These are phyloP conservation scores for Ceraceosorus guamensis DNA, from an alignment of 1,284 basidiomycete genomes.

Conservation along the genomic window DNA sequence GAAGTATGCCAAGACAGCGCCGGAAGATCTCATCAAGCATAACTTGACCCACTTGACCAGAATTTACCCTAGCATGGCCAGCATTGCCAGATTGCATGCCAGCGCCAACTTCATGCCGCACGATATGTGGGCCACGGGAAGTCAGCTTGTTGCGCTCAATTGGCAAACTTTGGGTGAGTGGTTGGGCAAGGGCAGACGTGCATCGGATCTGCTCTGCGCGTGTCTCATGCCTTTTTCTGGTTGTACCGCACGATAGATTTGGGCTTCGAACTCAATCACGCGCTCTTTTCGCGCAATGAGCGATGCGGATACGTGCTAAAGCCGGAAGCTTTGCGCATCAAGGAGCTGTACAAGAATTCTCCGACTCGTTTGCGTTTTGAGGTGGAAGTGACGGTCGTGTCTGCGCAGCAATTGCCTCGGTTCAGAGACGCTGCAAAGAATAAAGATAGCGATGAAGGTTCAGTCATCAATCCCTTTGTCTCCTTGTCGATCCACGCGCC, in stretches of 20 bases:
- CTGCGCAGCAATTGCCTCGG: slow-evolving; percentile 80
- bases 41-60: slow-evolving; percentile 76
- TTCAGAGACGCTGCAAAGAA: slow-evolving; percentile 16
- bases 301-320: slow-evolving; percentile 84
- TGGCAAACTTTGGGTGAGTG: slow-evolving; percentile 90
- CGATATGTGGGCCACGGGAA: slow-evolving; percentile 80
- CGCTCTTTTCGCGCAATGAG: slow-evolving; percentile 85
- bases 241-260: slow-evolving; percentile 14
- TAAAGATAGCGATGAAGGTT: slow-evolving; percentile 29
- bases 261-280: slow-evolving; percentile 75
- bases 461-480: slow-evolving; percentile 35
- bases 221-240: no score
- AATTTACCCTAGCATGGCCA: slow-evolving; percentile 80
- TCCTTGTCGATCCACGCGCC: slow-evolving; percentile 27
- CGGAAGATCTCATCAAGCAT: slow-evolving; percentile 74
- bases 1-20: slow-evolving; percentile 30
- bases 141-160: slow-evolving; percentile 92
- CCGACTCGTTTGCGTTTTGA: slow-evolving; percentile 20
- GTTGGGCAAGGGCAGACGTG: not conserved
- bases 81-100: slow-evolving; percentile 31
- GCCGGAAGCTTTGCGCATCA: slow-evolving; percentile 66
- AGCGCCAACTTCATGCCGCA: slow-evolving; percentile 77
- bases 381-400: slow-evolving; percentile 53
- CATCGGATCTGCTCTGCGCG: not conserved
- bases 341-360: slow-evolving; percentile 41